Evolutionary conservation across 441 rosid genomes (phyloP), one percentile per base, ranked within the genome.

Genomic region (Melastoma candidum): DNA sequence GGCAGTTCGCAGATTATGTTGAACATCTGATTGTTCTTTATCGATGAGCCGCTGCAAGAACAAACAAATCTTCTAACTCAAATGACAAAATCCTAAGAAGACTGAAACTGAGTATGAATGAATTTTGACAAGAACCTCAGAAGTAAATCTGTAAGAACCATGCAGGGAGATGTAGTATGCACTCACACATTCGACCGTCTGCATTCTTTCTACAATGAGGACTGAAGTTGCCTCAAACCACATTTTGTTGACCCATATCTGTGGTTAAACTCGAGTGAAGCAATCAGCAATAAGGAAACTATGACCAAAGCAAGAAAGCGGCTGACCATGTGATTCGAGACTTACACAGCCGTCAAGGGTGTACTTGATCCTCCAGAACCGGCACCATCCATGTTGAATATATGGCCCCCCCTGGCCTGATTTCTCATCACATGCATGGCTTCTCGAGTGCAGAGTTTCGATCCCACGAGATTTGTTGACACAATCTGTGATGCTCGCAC

Each of bases 341-440:
- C 89, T 74, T 75, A 90, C 95, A 90, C 95, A 17, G 95, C 97
- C 1, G 97, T 86, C 63, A 90, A 83, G 48, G 94, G 95, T 51
- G 97, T 90, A 68, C 97, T 90, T 12, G 97, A 90, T 47, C 95
- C 95, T 8, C 97, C 97, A n/a, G 95, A 86, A 13, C 97, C 97
- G 44, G 95, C 95, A 54, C 95, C 95, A 61, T 90, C 97, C 97
- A 84, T 90, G 80, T 86, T 90, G 65, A 90, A 86, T 54, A 90
- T 80, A 68, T 86, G 94, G 1, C 95, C 97, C 7, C 94, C 89
- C 45, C 73, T 83, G 41, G 68, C 58, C 55, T 86, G 97, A 54
- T 60, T 72, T 58, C 66, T 68, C 92, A 90, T 90, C 58, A 86
- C 64, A 2, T 46, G 67, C 89, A 84, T 82, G 47, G 92, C 95